These are phyloP conservation scores for Cryptococcus hybrid DNA, from an alignment of 1,284 basidiomycete genomes.

Conservation along the genomic window DNA sequence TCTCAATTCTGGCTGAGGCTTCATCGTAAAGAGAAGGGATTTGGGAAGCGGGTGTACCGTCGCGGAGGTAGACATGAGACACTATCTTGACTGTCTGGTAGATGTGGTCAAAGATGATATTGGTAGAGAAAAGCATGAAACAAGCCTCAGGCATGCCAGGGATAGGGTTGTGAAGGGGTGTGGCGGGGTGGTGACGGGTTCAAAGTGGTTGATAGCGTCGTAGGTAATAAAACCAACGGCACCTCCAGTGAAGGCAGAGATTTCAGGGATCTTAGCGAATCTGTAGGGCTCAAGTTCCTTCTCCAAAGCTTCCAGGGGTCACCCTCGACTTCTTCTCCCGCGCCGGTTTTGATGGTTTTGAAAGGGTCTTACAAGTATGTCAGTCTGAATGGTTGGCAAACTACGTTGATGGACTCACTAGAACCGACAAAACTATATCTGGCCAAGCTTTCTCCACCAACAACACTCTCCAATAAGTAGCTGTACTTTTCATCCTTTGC, in stretches of 20 bases:
- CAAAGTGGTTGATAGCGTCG: slow-evolving; percentile 95
- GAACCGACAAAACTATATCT: slow-evolving; percentile 96
- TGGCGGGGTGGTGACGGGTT: slow-evolving; percentile 78
- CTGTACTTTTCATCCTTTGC: slow-evolving; percentile 89
- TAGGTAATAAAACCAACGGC: slow-evolving; percentile 98
- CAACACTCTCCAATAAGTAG: slow-evolving; percentile 88
- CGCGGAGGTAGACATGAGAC: slow-evolving; percentile 87
- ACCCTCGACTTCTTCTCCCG: slow-evolving; percentile 74
- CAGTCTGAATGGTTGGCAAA: slow-evolving; percentile 8
- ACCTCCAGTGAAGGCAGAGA: slow-evolving; percentile 82
- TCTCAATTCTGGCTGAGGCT: slow-evolving; percentile 72
- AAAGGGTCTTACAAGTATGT: slow-evolving; percentile 66
- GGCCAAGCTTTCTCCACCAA: slow-evolving; percentile 85
- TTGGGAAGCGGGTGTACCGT: slow-evolving; percentile 49
- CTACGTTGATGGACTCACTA: slow-evolving; percentile 56
- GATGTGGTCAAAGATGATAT: slow-evolving; percentile 96
- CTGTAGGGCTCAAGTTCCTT: slow-evolving; percentile 81
- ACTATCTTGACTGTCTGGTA: slow-evolving; percentile 94
- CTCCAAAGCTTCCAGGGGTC: slow-evolving; percentile 83
- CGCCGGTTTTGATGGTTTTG: slow-evolving; percentile 87
- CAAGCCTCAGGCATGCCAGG: slow-evolving; percentile 88
- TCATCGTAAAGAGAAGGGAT: slow-evolving; percentile 79
- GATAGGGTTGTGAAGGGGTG: slow-evolving; percentile 65
- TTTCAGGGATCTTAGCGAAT: slow-evolving; percentile 86
- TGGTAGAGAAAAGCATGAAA: slow-evolving; percentile 94